Evolutionary conservation across 805 yeast genomes (phyloP), one percentile per base, ranked within the genome.

Genomic region (Cyberlindnera americana): DNA sequence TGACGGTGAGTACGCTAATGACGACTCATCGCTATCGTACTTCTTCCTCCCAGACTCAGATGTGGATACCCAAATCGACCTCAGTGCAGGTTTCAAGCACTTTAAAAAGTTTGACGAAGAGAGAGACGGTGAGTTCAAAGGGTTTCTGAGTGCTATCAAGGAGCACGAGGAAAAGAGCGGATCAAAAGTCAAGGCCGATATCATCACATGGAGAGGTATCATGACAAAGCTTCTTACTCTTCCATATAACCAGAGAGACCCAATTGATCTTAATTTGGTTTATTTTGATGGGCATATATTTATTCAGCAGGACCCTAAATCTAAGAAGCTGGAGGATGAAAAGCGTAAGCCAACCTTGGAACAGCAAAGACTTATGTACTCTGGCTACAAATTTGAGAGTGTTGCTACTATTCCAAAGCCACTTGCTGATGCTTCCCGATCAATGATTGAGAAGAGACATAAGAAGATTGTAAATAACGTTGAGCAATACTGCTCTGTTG

Each of bases 361-460:
- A 14, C 59, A 61, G 10, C 65, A 72, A 41, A 57, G 65, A 41
- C 66, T 77, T 42, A 73, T 71, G 54, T 85, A 69, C 52, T 68
- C 81, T 18, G 93, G 96, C 0, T 88, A 85, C 64, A 91, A 89
- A 56, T 93, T 93, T 60, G 97, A 93, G 62, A 68, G 78, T 3
- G 50, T 88, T 17, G 77, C 89, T 0, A 87, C 96, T 1, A 60
- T 90, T 19, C 70, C 81, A 0, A 74, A 77, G 53, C 95, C 96
- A 3, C 78, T 95, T 82, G 73, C 81, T 1, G 71, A 77, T 33
- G 73, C 78, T 18, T 56, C 87, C 0, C 68, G 98, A 37, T 67
- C 70, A 8, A 75, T 70, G 32, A 77, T 93, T 35, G 96, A 88
- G 39, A 70, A 67, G 27, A 69, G 98, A 45, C 60, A 66, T 40